Evolutionary conservation across 2,329 filamentous ascomycete species (phyloP).

Genomic region (Xylaria digitata): DNA sequence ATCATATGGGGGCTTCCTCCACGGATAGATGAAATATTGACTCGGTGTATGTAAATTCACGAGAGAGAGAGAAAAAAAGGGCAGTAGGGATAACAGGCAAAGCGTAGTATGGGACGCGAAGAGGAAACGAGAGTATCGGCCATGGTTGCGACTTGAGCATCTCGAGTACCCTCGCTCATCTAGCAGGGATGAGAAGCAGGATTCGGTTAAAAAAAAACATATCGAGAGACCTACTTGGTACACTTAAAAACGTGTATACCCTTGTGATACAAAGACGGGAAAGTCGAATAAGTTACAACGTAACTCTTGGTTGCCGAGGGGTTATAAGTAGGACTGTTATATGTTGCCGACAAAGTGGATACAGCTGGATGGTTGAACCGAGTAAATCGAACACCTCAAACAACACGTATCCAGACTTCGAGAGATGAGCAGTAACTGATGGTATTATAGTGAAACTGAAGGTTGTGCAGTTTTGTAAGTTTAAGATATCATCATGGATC

Average conservation of each 20-base stretch:
- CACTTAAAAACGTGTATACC: constrained; percentile 10
- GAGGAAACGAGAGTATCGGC: not conserved
- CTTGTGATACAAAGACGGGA: constrained; percentile 8
- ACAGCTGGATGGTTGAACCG: constrained; percentile 14
- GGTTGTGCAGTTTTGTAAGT: constrained; percentile 19
- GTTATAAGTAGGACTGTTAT: constrained; percentile 13
- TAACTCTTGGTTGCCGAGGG: constrained; percentile 18
- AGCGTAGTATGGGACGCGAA: not conserved
- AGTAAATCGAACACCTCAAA: constrained; percentile 15
- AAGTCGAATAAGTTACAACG: constrained; percentile 16
- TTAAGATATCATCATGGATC: constrained; percentile 27
- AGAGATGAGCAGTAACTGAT: constrained; percentile 9
- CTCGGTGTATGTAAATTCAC: not conserved
- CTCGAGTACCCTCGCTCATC: not conserved
- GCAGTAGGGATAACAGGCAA: not conserved
- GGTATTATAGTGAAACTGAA: constrained; percentile 22
- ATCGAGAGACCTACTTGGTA: constrained; percentile 35
- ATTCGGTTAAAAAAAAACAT: constrained; percentile 11
- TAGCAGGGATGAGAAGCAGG: constrained; percentile 17
- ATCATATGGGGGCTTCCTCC: constrained; percentile 16
- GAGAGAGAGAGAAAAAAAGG: not conserved
- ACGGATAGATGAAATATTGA: not conserved
- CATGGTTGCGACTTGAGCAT: not conserved
- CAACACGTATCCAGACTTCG: constrained; percentile 8
- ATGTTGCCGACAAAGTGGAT: constrained; percentile 6